Evolutionary conservation across 441 rosid genomes (phyloP).

Genomic region (Mallotus japonicus): DNA sequence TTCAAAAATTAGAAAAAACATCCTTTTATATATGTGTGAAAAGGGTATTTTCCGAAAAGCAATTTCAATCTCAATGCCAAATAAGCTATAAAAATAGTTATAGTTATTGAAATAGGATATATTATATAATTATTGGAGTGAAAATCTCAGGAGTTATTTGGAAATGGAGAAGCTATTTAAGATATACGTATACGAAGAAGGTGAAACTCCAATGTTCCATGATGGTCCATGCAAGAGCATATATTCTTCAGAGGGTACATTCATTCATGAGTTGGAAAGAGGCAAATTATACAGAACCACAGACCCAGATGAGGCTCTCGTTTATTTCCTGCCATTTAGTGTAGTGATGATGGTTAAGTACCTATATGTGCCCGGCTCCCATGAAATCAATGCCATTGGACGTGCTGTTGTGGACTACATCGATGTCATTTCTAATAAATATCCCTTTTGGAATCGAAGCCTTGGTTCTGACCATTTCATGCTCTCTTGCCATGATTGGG

Average conservation of each 20-base stretch:
- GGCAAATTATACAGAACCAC: conserved; percentile 40
- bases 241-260: conserved; percentile 73
- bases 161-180: conserved; percentile 84
- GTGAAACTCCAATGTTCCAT: conserved; percentile 70
- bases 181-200: conserved; percentile 72
- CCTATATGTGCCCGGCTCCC: conserved; percentile 41
- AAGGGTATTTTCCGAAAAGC: no score
- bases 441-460: conserved; percentile 59
- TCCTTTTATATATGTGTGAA: no score
- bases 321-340: conserved; percentile 77
- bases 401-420: conserved; percentile 59
- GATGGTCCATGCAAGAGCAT: conserved; percentile 74
- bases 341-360: conserved; percentile 64
- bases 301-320: conserved; percentile 53
- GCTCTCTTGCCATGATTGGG: conserved; percentile 90
- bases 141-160: conserved; percentile 52
- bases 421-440: conserved; percentile 41
- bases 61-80: no score
- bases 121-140: neutral
- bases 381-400: conserved; percentile 42
- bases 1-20: no score
- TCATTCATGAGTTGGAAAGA: conserved; percentile 66
- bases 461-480: conserved; percentile 83
- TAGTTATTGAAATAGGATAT: neutral
- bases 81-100: no score